These are phyloP conservation scores for Hypoxylon sp. DNA, from an alignment of 2,329 filamentous ascomycete genomes.

Conservation along the genomic window DNA sequence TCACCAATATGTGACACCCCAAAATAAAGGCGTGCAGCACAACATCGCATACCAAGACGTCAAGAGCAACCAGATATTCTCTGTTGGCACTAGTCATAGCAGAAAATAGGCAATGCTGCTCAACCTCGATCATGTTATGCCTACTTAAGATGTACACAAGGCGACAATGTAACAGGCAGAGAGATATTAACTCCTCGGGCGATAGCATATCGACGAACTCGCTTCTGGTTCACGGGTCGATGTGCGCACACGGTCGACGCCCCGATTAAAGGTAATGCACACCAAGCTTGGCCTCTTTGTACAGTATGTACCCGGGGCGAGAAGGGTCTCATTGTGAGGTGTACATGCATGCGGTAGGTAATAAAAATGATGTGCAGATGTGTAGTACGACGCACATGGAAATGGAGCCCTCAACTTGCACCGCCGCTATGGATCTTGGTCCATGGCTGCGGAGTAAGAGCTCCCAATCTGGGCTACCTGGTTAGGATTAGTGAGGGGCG, in stretches of 20 bases:
- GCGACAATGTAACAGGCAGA: slow-evolving; percentile 12
- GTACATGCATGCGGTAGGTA: slow-evolving; percentile 30
- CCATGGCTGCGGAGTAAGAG: slow-evolving; percentile 30
- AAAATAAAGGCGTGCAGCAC: slow-evolving; percentile 29
- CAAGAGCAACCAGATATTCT: slow-evolving; percentile 24
- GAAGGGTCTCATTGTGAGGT: slow-evolving; percentile 33
- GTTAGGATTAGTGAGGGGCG: slow-evolving; percentile 41
- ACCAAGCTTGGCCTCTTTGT: slow-evolving; percentile 16
- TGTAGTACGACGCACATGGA: slow-evolving; percentile 33
- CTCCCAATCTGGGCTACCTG: slow-evolving; percentile 23
- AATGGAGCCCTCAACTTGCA: slow-evolving; percentile 8
- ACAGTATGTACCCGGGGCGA: slow-evolving; percentile 40
- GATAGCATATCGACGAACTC: slow-evolving; percentile 30
- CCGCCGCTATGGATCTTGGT: slow-evolving; percentile 22
- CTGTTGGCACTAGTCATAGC: slow-evolving; percentile 14
- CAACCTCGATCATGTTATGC: slow-evolving; percentile 29
- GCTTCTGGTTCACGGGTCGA: slow-evolving; percentile 18
- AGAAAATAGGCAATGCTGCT: slow-evolving; percentile 29
- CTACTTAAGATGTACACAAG: slow-evolving; percentile 9
- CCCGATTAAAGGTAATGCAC: slow-evolving; percentile 19
- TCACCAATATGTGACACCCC: slow-evolving; percentile 13
- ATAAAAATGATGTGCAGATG: slow-evolving; percentile 29
- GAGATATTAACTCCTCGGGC: slow-evolving; percentile 17
- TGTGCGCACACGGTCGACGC: slow-evolving; percentile 25
- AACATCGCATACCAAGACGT: slow-evolving; percentile 32